Evolutionary conservation across 257 asterid species (phyloP), one percentile per base, ranked within the genome.

Genomic region (Petrea volubilis): DNA sequence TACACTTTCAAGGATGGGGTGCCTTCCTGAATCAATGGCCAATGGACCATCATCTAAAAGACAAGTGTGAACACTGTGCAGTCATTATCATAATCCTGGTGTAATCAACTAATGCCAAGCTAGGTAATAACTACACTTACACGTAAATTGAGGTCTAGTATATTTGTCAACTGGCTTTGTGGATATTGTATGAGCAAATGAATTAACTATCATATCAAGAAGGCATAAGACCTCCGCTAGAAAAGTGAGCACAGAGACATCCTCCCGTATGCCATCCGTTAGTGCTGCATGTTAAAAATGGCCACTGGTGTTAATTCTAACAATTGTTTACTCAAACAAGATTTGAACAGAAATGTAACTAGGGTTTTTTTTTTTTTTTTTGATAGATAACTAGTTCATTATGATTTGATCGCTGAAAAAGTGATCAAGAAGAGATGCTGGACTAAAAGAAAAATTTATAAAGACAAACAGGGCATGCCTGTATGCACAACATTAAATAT

Each of bases 21-120:
- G 99, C 67, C 97, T 79, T 79, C 97, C 97, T 58, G 90, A 84
- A 77, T 94, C 99, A 81, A 94, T 94, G 77, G 99, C 97, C 82
- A 94, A 79, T 28, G 99, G 99, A 44, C 99, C 99, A 78, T 88
- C 92, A 80, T 82, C 99, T 91, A 84, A 44, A 72, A 72, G 73
- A 50, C 69, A 72, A 55, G 27, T 55, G 62, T 62, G 59, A 36
- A 74, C 67, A 62, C 52, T 68, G 55, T 73, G 78, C 77, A 72
- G 70, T 56, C 52, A 57, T 62, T 61, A 60, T 70, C 64, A 71
- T 9, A 51, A 14, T 67, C 65, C 73, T 33, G 67, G 67, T 41
- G 66, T 25, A 60, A 60, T 60, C 60, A 66, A 31, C 44, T 27
- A 60, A 46, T 51, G 62, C 50, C 47, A 50, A 71, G 47, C 52